These are phyloP conservation scores for Phytophthora ramorum DNA, from an alignment of 352 stramenopile species.

Conservation along the genomic window DNA sequence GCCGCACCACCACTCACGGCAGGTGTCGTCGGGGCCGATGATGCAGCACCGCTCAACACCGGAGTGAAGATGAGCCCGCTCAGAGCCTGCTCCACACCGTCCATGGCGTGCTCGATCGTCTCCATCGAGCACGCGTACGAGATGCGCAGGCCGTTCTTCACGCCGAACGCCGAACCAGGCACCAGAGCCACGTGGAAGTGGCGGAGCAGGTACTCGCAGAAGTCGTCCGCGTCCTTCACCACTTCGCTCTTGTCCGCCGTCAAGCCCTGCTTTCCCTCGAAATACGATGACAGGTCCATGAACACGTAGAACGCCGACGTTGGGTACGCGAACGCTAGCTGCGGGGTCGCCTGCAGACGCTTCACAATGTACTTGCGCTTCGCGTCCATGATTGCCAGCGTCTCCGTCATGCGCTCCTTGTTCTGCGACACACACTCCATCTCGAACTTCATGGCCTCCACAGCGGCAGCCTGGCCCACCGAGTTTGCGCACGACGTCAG, in stretches of 20 bases:
- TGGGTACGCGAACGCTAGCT: conserved; percentile 86
- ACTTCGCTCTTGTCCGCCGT: conserved; percentile 51
- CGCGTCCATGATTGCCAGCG: conserved; percentile 61
- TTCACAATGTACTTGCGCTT: conserved; percentile 94
- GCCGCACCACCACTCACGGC: background rate
- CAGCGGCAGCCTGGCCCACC: conserved; percentile 92
- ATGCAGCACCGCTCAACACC: background rate
- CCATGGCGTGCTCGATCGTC: conserved; percentile 68
- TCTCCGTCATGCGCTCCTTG: conserved; percentile 60
- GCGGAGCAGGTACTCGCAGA: conserved; percentile 94
- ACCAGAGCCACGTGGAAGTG: conserved; percentile 94
- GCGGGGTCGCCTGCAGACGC: conserved; percentile 81
- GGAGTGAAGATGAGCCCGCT: conserved; percentile 45
- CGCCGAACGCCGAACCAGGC: conserved; percentile 95
- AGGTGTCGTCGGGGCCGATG: too few relatives aligned
- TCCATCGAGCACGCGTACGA: conserved; percentile 97
- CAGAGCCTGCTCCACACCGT: conserved; percentile 71
- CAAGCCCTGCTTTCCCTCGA: conserved; percentile 60
- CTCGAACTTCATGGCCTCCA: conserved; percentile 90
- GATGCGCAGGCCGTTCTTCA: conserved; percentile 93
- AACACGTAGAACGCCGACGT: conserved; percentile 97
- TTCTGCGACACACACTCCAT: conserved; percentile 64
- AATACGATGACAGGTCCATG: conserved; percentile 89
- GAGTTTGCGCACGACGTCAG: conserved; percentile 95
- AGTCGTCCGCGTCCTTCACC: conserved; percentile 66